Evolutionary conservation across 306 rosid genomes (phyloP).

Genomic region (Morella rubra): DNA sequence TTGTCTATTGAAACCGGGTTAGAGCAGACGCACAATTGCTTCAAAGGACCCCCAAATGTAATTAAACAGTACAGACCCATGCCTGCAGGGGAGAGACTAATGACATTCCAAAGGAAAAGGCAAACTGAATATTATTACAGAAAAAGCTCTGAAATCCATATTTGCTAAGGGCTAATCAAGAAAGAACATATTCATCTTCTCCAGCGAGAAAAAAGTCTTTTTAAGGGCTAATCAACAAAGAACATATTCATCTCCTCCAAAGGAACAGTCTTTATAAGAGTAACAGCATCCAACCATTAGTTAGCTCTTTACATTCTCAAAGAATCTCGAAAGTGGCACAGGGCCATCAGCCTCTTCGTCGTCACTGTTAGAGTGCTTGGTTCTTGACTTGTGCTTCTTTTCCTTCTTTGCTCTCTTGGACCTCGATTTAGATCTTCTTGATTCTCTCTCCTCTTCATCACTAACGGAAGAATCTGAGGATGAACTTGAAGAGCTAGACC

Average conservation of each 20-base stretch:
- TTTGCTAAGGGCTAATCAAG: conserved; percentile 18
- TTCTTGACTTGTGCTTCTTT: conserved; percentile 69
- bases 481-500: conserved; percentile 69
- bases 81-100: too few species aligned
- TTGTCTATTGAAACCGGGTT: background rate
- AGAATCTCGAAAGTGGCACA: conserved; percentile 89
- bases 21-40: background rate
- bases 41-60: background rate
- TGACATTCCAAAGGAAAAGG: too few species aligned
- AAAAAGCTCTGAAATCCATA: conserved; percentile 31
- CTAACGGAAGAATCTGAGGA: conserved; percentile 62
- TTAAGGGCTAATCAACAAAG: conserved; percentile 23
- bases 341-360: conserved; percentile 68
- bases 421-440: conserved; percentile 83
- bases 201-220: too few species aligned
- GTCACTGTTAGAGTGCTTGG: conserved; percentile 53
- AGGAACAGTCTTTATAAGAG: background rate
- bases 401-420: conserved; percentile 82
- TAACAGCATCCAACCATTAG: conserved; percentile 26
- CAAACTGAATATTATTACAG: conserved; percentile 29
- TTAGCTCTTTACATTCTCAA: conserved; percentile 61
- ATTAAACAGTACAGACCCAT: background rate
- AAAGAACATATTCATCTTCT: conserved; percentile 25
- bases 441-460: conserved; percentile 66
- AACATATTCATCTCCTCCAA: conserved; percentile 15